Evolutionary conservation across 1,284 basidiomycete genomes (phyloP).

Genomic region (Ustilago tritici): DNA sequence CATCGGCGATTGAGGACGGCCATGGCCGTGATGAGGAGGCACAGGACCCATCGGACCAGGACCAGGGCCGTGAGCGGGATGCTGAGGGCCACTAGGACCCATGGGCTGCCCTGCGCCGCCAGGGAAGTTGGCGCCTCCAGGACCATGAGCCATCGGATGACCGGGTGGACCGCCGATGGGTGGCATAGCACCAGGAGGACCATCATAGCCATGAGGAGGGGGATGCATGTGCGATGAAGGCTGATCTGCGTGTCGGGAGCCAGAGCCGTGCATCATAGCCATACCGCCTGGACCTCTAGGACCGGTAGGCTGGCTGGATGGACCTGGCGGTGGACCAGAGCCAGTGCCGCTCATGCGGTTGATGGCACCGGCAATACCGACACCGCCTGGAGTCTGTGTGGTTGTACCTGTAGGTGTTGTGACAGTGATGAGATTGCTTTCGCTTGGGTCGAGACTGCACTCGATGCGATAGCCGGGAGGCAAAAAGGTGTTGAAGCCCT

Average conservation of each 20-base stretch:
- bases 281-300: constrained; percentile 41
- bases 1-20: constrained; percentile 49
- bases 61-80: constrained; percentile 38
- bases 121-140: constrained; percentile 27
- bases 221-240: constrained; percentile 45
- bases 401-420: constrained; percentile 88
- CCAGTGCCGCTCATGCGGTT: constrained; percentile 62
- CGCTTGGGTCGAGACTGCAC: constrained; percentile 75
- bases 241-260: constrained; percentile 45
- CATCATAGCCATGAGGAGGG: constrained; percentile 39
- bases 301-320: constrained; percentile 27
- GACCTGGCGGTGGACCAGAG: constrained; percentile 24
- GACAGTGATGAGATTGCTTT: constrained; percentile 88
- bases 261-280: constrained; percentile 46
- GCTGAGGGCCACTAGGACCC: constrained; percentile 40
- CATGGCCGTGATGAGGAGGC: constrained; percentile 45
- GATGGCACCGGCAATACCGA: constrained; percentile 64
- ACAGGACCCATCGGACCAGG: constrained; percentile 40
- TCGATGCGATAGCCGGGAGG: constrained; percentile 97
- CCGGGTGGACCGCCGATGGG: constrained; percentile 42
- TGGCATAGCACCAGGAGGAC: constrained; percentile 30
- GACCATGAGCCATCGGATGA: constrained; percentile 35
- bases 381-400: constrained; percentile 73
- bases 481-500: constrained; percentile 99
- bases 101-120: constrained; percentile 31